Conservation (phyloP, 2,329 filamentous ascomycete species). For the Diaporthe helianthi region DNA sequence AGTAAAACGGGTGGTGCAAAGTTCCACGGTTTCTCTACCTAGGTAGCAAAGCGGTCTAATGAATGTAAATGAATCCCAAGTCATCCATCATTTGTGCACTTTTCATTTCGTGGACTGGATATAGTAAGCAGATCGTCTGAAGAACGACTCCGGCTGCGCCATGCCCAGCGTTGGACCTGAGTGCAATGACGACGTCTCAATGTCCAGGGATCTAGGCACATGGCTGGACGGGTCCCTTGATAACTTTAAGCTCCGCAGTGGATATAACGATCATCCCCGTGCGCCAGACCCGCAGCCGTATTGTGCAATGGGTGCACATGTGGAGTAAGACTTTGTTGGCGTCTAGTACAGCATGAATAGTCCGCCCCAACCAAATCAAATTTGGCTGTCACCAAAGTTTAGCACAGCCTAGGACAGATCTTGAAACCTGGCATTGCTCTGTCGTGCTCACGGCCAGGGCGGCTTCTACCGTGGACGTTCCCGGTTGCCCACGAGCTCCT, state of each 20-base stretch:
- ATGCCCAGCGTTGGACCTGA: not conserved
- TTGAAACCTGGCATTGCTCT: not conserved
- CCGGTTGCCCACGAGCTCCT: not conserved
- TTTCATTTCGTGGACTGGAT: not conserved
- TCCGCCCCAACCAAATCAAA: not conserved
- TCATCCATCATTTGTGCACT: not conserved
- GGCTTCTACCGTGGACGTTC: not conserved
- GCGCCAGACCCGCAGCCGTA: constrained; percentile 5
- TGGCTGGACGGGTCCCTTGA: constrained; percentile 13
- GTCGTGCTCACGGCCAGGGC: too few species aligned
- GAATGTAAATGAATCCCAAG: constrained; percentile 1
- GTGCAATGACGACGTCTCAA: not conserved
- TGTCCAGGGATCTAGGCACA: constrained; percentile 18
- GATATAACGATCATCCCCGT: constrained; percentile 25
- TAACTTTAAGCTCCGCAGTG: constrained; percentile 18
- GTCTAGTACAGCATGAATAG: constrained; percentile 7
- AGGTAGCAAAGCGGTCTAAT: not conserved
- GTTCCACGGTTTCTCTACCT: not conserved
- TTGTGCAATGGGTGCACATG: not conserved
- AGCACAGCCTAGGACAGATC: not conserved
- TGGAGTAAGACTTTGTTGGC: not conserved
- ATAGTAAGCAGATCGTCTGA: not conserved
- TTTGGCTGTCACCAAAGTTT: not conserved
- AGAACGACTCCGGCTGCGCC: not conserved
- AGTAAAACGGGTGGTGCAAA: not conserved